Percentiles rank a stretch among this genome's conserved stretches.
These are phyloP conservation scores for Salisapilia sapeloensis DNA, from an alignment of 352 stramenopile species.

Conservation along the genomic window DNA sequence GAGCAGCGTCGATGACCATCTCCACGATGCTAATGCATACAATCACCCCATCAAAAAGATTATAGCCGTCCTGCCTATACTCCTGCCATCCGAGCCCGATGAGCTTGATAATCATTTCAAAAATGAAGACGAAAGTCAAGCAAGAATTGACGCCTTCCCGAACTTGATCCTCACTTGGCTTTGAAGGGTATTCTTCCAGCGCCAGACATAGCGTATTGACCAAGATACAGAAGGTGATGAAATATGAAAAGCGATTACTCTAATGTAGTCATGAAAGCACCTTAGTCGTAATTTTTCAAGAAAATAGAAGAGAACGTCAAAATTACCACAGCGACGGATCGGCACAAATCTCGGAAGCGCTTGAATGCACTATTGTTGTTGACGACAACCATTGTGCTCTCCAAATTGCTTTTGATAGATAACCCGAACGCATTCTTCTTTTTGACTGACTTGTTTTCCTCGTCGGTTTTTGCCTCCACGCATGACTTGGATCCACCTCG, in stretches of 20 bases:
- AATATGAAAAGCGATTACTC: constrained; percentile 10
- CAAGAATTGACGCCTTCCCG: constrained; percentile 15
- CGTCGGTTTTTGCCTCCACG: not conserved
- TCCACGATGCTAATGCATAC: constrained; percentile 31
- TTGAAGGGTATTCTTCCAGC: constrained; percentile 26
- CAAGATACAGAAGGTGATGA: constrained; percentile 33
- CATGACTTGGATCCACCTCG: no score
- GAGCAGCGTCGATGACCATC: constrained; percentile 11
- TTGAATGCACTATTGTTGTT: constrained; percentile 5
- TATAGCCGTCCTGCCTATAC: constrained; percentile 31
- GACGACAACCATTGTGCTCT: constrained; percentile 5
- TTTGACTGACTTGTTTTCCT: not conserved
- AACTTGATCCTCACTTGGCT: constrained; percentile 4
- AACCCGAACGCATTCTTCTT: constrained; percentile 2
- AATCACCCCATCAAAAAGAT: constrained; percentile 37
- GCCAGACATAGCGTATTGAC: constrained; percentile 41
- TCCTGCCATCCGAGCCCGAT: constrained; percentile 21
- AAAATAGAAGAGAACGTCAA: not conserved
- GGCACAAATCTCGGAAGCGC: constrained; percentile 6
- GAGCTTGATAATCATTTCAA: constrained; percentile 42
- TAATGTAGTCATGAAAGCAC: constrained; percentile 3
- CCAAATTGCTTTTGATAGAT: constrained; percentile 4
- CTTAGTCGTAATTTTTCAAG: no score
- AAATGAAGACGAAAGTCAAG: constrained; percentile 23
- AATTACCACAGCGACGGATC: constrained; percentile 8